A percentile compares a stretch with the other conserved stretches of the same genome.
Conservation (phyloP, 1,284 basidiomycete genomes). For the Papiliotrema laurentii region DNA sequence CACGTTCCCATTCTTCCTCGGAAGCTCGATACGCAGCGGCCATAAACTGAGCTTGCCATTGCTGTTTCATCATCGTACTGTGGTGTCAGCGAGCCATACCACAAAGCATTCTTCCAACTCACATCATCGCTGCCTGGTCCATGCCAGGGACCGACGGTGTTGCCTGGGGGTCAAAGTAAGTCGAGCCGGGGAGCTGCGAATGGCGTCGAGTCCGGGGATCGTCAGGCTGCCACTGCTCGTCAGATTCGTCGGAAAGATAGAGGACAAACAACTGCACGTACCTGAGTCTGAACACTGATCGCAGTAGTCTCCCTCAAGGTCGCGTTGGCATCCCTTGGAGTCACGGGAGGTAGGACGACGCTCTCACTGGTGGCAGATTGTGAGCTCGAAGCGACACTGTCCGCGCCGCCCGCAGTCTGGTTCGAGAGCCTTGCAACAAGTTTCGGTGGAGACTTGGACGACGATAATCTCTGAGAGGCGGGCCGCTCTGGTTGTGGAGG, state of each 20-base stretch:
- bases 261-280: neutral
- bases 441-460: neutral
- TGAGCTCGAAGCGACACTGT: slow-evolving; percentile 2
- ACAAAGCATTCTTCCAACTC: neutral
- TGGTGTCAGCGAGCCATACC: neutral
- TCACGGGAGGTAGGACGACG: neutral
- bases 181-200: neutral
- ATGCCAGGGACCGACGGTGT: neutral
- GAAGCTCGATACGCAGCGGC: slow-evolving; percentile 37
- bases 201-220: neutral
- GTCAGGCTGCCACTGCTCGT: neutral
- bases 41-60: slow-evolving; percentile 41
- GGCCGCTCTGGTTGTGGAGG: no score
- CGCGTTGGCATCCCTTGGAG: neutral
- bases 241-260: neutral
- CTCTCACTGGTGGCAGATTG: slow-evolving; percentile 4
- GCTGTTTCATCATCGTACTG: slow-evolving; percentile 31
- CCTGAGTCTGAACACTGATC: no score
- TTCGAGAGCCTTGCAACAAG: neutral
- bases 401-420: neutral
- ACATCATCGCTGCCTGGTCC: slow-evolving; percentile 1
- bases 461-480: neutral
- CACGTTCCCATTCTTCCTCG: slow-evolving; percentile 44
- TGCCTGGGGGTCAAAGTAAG: neutral
- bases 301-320: no score